Conservation (phyloP, 805 yeast species). For the Cyberlindnera veronae region DNA sequence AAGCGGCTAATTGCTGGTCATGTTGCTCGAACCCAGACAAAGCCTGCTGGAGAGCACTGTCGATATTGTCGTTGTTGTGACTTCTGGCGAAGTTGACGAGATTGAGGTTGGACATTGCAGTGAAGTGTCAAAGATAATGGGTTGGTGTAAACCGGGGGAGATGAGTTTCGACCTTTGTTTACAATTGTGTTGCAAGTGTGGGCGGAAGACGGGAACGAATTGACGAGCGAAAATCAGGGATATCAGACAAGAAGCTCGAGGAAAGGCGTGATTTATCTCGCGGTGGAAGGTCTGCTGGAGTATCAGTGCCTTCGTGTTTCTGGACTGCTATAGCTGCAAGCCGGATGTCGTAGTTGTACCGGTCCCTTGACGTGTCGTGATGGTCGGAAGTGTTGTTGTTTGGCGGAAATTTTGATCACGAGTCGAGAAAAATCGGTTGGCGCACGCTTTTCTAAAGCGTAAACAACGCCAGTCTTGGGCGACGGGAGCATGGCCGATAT, state of each 20-base stretch:
- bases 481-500: no score
- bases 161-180: no score
- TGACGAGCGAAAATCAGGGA: no score
- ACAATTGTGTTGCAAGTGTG: no score
- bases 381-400: conserved; percentile 8
- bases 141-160: no score
- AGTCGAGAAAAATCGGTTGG: background rate
- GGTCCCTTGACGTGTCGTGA: no score
- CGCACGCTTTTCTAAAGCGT: background rate
- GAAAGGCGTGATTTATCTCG: no score
- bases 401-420: no score
- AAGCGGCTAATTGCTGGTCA: conserved; percentile 2
- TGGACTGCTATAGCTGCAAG: background rate
- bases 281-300: background rate
- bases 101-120: conserved; percentile 11
- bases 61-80: conserved; percentile 11
- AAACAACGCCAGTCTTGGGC: background rate
- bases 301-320: background rate
- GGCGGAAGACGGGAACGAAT: no score
- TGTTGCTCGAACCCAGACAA: conserved; percentile 9
- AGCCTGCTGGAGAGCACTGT: conserved; percentile 14
- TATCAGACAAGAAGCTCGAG: no score
- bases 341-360: conserved; percentile 1
- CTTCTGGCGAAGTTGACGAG: conserved; percentile 12
- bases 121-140: conserved; percentile 1